These are phyloP conservation scores for Zygotorulaspora sp. DNA, from an alignment of 805 yeast species.

Conservation along the genomic window DNA sequence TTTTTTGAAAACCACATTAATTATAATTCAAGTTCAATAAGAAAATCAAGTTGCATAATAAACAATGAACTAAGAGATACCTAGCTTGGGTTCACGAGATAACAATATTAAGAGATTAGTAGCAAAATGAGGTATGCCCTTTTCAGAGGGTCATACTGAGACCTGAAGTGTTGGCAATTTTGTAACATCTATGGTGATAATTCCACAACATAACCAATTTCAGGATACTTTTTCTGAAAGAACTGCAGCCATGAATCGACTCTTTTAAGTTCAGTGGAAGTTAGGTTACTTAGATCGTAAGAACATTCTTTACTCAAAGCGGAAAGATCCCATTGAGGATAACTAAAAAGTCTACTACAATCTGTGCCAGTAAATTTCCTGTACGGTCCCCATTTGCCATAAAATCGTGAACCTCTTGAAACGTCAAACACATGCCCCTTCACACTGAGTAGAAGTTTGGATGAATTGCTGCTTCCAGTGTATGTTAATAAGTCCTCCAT, in stretches of 20 bases:
- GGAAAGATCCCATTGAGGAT: slow-evolving; percentile 19
- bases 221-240: slow-evolving; percentile 23
- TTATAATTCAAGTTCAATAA: too few relatives aligned
- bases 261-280: slow-evolving; percentile 13
- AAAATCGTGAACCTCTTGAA: slow-evolving; percentile 18
- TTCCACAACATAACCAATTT: slow-evolving; percentile 16
- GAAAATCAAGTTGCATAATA: too few relatives aligned
- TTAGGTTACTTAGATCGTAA: slow-evolving; percentile 11
- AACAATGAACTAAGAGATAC: too few relatives aligned
- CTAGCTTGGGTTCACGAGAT: too few relatives aligned
- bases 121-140: too few relatives aligned
- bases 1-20: too few relatives aligned
- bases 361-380: slow-evolving; percentile 24
- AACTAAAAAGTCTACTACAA: slow-evolving; percentile 22
- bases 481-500: slow-evolving; percentile 13
- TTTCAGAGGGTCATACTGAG: too few relatives aligned
- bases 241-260: slow-evolving; percentile 21
- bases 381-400: slow-evolving; percentile 28
- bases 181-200: too few relatives aligned
- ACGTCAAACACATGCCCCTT: slow-evolving; percentile 27
- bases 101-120: too few relatives aligned
- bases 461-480: slow-evolving; percentile 7
- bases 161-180: too few relatives aligned
- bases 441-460: slow-evolving; percentile 20
- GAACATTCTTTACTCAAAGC: slow-evolving; percentile 17